These are phyloP conservation scores for Sorghum bicolor DNA, from an alignment of 176 grass and related monocot species.

Conservation along the genomic window DNA sequence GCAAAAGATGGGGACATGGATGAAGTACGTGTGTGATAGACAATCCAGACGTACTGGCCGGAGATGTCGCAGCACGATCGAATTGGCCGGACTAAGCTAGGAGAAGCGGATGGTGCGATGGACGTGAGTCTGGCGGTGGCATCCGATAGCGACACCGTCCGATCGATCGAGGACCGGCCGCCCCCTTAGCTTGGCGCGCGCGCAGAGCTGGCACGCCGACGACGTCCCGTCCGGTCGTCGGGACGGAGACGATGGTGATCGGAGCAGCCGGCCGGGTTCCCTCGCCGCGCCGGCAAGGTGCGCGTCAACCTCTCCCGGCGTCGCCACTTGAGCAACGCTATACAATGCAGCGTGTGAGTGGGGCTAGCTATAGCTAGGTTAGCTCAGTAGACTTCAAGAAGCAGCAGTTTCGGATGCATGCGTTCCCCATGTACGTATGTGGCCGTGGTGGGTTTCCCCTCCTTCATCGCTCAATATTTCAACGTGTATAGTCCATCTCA, in stretches of 20 bases:
- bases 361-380: not conserved
- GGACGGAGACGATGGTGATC: not conserved
- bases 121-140: conserved; percentile 24
- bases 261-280: not conserved
- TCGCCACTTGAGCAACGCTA: conserved; percentile 6
- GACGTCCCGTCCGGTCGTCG: not conserved
- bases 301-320: conserved; percentile 26
- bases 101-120: not conserved
- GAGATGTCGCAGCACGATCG: not conserved
- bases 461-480: too few relatives aligned
- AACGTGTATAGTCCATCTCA: too few relatives aligned
- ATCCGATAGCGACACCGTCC: not conserved
- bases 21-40: not conserved
- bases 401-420: not conserved
- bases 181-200: not conserved
- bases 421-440: not conserved
- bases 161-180: not conserved
- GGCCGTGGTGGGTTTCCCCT: not conserved
- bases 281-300: conserved; percentile 34
- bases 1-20: not conserved
- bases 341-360: not conserved
- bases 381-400: not conserved
- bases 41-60: not conserved
- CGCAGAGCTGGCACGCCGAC: not conserved
- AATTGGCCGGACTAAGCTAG: not conserved